phyloP scores from a whole-genome alignment of 805 yeast species.

The Kluyveromyces siamensis region DNA sequence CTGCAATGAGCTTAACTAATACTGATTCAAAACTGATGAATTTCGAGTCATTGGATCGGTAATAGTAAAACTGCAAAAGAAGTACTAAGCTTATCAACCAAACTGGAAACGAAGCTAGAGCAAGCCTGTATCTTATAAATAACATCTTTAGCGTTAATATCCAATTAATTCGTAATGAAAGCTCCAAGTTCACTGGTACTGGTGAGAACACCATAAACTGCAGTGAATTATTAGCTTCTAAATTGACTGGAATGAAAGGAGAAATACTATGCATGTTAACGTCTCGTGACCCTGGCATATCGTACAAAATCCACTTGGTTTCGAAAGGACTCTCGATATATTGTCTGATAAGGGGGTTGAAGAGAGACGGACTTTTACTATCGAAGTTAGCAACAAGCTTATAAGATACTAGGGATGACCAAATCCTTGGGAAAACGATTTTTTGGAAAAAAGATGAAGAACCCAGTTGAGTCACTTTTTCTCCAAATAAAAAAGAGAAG shows the following conservation, averaged over 20 bases:
- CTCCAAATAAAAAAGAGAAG: conserved; percentile 3
- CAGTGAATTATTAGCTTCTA: conserved; percentile 12
- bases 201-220: conserved; percentile 16
- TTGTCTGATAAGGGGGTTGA: conserved; percentile 63
- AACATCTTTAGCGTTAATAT: conserved; percentile 50
- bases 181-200: conserved; percentile 9
- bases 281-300: conserved; percentile 33
- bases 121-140: conserved; percentile 68
- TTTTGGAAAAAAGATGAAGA: conserved; percentile 6
- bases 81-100: conserved; percentile 45
- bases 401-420: conserved; percentile 23
- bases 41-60: conserved; percentile 27
- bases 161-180: conserved; percentile 19
- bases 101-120: conserved; percentile 61
- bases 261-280: conserved; percentile 52
- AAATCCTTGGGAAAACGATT: conserved; percentile 20
- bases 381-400: conserved; percentile 9
- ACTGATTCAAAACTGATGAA: conserved; percentile 42
- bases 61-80: conserved; percentile 45
- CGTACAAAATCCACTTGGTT: conserved; percentile 66
- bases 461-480: background rate
- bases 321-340: conserved; percentile 57
- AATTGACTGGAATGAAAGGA: conserved; percentile 49
- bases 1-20: conserved; percentile 29
- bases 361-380: conserved; percentile 17